These are phyloP conservation scores for Daldinia eschscholtzii DNA, from an alignment of 2,329 filamentous ascomycete species.

Conservation along the genomic window DNA sequence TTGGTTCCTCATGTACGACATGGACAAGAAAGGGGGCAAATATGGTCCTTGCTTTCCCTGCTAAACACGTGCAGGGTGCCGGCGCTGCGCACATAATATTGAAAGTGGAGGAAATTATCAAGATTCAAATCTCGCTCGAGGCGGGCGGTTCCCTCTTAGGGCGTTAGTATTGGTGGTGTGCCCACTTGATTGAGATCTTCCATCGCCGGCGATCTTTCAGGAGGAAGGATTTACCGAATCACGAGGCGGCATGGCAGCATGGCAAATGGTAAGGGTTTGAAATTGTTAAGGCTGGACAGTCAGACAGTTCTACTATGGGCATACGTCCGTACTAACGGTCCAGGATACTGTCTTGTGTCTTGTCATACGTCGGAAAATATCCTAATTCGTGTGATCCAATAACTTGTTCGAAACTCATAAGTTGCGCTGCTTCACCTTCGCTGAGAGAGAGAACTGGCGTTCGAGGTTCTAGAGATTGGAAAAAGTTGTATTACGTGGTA, in stretches of 20 bases:
- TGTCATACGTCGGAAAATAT: constrained; percentile 38
- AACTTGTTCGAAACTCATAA: constrained; percentile 29
- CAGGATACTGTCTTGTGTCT: constrained; percentile 27
- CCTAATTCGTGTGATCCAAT: constrained; percentile 24
- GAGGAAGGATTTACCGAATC: constrained; percentile 37
- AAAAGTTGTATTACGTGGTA: constrained; percentile 16
- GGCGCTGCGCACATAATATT: constrained; percentile 27
- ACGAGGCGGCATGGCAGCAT: constrained; percentile 20
- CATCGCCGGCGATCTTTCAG: constrained; percentile 38
- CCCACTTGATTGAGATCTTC: constrained; percentile 46
- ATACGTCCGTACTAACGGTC: constrained; percentile 15
- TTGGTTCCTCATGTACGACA: constrained; percentile 16
- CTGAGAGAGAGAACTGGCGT: constrained; percentile 2
- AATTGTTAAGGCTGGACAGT: constrained; percentile 2
- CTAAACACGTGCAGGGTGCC: constrained; percentile 28
- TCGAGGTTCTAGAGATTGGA: constrained; percentile 19
- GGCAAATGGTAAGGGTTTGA: not conserved
- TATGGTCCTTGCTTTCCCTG: constrained; percentile 31
- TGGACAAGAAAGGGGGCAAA: constrained; percentile 28
- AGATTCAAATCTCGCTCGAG: constrained; percentile 36
- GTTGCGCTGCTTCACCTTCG: constrained; percentile 21
- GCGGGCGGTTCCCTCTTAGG: constrained; percentile 8
- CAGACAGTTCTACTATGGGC: not conserved
- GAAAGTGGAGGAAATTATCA: constrained; percentile 29
- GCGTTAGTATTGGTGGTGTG: constrained; percentile 32